Evolutionary conservation across 768 basidiomycete species (phyloP).

Genomic region (Thelephora ganbajun): DNA sequence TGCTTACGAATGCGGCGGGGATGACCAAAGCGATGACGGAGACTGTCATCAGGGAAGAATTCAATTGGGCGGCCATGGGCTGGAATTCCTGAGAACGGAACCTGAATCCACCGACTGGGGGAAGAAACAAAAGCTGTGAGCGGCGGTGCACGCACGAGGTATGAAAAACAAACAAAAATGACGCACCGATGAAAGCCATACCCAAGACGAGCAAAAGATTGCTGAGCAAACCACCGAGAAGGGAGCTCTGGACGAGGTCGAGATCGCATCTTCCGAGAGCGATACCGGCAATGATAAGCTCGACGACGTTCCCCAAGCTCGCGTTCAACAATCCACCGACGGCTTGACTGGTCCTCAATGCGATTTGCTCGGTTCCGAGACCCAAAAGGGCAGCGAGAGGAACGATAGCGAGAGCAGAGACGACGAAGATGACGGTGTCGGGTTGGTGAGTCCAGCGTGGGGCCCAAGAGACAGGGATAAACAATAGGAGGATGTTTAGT

Average conservation of each 20-base stretch:
- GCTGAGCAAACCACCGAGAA: conserved; percentile 37
- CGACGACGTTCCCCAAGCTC: conserved; percentile 36
- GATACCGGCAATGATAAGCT: conserved; percentile 36
- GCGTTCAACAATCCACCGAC: conserved; percentile 41
- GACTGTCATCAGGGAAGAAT: conserved; percentile 20
- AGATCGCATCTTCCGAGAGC: conserved; percentile 35
- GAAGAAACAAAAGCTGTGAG: background rate
- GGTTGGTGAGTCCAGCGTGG: conserved; percentile 30
- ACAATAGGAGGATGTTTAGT: conserved; percentile 29
- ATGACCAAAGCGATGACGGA: conserved; percentile 23
- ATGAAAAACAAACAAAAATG: background rate
- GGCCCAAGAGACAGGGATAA: conserved; percentile 38
- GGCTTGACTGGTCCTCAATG: conserved; percentile 31
- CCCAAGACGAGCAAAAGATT: conserved; percentile 23
- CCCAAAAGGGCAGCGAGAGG: conserved; percentile 38
- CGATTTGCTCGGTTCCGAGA: conserved; percentile 39
- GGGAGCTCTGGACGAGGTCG: conserved; percentile 35
- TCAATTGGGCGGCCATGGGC: conserved; percentile 31
- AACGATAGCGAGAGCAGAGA: conserved; percentile 33
- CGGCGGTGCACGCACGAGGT: background rate
- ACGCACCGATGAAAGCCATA: conserved; percentile 11
- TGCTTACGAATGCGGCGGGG: conserved; percentile 24
- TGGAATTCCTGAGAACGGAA: conserved; percentile 40
- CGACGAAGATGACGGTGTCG: conserved; percentile 32
- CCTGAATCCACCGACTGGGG: conserved; percentile 28